Evolutionary conservation across 2,329 filamentous ascomycete species (phyloP).

Genomic region (Botrytis medusae): DNA sequence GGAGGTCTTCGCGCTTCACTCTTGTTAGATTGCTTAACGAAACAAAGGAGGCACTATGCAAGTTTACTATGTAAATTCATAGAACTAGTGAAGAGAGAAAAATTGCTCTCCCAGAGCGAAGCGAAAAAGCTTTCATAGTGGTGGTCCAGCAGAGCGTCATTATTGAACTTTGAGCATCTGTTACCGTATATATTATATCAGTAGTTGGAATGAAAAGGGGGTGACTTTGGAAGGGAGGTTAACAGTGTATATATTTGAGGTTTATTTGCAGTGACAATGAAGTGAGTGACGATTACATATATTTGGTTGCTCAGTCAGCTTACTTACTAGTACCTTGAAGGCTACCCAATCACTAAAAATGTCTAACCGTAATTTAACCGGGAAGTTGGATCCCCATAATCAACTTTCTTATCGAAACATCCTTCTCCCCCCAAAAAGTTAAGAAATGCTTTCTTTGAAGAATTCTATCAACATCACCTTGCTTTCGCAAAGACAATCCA

Average conservation of each 20-base stretch:
- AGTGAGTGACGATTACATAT: neutral
- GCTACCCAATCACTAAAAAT: neutral
- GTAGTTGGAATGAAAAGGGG: neutral
- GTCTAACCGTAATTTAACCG: slow-evolving; percentile 14
- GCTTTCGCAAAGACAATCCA: slow-evolving; percentile 3
- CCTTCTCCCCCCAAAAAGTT: neutral
- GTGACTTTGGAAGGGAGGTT: neutral
- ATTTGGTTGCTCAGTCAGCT: slow-evolving; percentile 1
- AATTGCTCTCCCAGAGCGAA: neutral
- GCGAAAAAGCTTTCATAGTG: neutral
- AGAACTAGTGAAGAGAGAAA: neutral
- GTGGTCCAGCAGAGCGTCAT: neutral
- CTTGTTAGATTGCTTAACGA: neutral
- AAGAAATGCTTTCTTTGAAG: slow-evolving; percentile 6
- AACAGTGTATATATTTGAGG: neutral
- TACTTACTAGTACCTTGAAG: neutral
- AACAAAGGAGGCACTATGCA: neutral
- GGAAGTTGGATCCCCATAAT: slow-evolving; percentile 1
- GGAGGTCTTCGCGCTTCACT: neutral
- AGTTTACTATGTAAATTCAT: neutral
- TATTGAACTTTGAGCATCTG: neutral
- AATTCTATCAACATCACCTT: slow-evolving; percentile 2
- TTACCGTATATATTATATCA: neutral
- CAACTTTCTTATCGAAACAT: slow-evolving; percentile 15
- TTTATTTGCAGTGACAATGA: neutral